Base-by-base conservation (phyloP, 352 stramenopile species). In the Hyaloperonospora arabidopsidis region DNA sequence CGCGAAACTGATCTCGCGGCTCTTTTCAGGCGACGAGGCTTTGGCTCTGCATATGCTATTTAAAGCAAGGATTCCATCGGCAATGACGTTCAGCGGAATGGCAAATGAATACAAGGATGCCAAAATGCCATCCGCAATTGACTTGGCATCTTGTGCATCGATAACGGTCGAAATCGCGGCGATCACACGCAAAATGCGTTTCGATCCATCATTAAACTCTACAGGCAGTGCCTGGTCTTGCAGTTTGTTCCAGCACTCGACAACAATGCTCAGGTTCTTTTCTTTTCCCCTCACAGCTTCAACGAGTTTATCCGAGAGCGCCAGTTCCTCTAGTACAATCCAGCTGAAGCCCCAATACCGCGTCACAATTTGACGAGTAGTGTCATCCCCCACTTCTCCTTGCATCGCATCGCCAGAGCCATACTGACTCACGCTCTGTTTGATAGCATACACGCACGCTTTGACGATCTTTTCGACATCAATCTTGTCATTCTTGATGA, bases 161-260 rank as follows among this genome's bases (percentile, higher is more conserved):
- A 93, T 86, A 5, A 89, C 63, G 0, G 82, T 74, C 11, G 84
- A 77, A 36, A 94, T 61, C 0, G 79, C 76, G 4, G 81, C 78
- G 38, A 94, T 81, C 12, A 94, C 84, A 2, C 84, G 84, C 13
- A 94, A 56, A 63, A 93, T 90, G 1, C 80, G 79, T 52, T 90
- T 89, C 8, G 80, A 84, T 5, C 82, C 77, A 21, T 94, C 80
- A 35, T 80, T 81, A 36, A 89, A 92, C 17, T 68, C 72, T 0
- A 72, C 52, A 0, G 79, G 77, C 15, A 92, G 56, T 29, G 72
- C 69, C 29, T 90, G 70, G 18, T 83, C 68, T 48, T 89, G 79
- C 12, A 90, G 61, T 47, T 82, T 85, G 49, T 83, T 86, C 84
- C 84, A 94, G 61, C 79, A 89, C 14, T 83, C 65, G n/a, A 90